phyloP scores from a whole-genome alignment of 805 yeast genomes.

The Metschnikowia vanudenii region DNA sequence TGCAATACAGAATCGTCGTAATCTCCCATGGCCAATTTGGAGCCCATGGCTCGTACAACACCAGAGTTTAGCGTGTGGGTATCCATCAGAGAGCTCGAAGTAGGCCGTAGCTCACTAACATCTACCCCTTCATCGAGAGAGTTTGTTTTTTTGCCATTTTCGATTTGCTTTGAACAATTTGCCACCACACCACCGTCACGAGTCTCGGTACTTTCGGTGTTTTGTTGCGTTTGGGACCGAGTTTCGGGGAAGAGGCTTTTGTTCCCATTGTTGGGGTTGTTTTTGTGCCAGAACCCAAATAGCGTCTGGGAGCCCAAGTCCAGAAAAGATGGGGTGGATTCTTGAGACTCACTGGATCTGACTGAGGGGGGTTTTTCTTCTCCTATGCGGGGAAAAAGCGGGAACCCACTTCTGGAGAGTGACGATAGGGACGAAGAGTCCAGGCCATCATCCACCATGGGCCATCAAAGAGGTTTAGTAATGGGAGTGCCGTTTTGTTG shows the following conservation, averaged over 20 bases:
- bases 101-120: neutral
- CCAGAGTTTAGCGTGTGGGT: neutral
- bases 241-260: no score
- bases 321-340: conserved; percentile 4
- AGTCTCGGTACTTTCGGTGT: neutral
- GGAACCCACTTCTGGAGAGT: conserved; percentile 2
- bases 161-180: neutral
- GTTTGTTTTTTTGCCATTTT: neutral
- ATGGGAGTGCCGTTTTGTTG: neutral
- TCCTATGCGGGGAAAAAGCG: conserved; percentile 9
- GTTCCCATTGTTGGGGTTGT: no score
- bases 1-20: neutral
- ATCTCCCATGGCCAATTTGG: conserved; percentile 4
- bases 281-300: neutral
- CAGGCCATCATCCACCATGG: conserved; percentile 5
- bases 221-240: neutral
- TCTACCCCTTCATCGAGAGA: neutral
- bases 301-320: conserved; percentile 1
- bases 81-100: neutral
- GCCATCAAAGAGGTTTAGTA: conserved; percentile 1
- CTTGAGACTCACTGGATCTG: neutral
- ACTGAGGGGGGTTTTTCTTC: neutral
- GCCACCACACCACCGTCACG: neutral
- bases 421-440: conserved; percentile 10
- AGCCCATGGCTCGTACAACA: conserved; percentile 4